Percentiles rank a stretch among this genome's conserved stretches.
Evolutionary conservation across 139 green algal species (phyloP).

Genomic region (Tetradesmus obliquus): DNA sequence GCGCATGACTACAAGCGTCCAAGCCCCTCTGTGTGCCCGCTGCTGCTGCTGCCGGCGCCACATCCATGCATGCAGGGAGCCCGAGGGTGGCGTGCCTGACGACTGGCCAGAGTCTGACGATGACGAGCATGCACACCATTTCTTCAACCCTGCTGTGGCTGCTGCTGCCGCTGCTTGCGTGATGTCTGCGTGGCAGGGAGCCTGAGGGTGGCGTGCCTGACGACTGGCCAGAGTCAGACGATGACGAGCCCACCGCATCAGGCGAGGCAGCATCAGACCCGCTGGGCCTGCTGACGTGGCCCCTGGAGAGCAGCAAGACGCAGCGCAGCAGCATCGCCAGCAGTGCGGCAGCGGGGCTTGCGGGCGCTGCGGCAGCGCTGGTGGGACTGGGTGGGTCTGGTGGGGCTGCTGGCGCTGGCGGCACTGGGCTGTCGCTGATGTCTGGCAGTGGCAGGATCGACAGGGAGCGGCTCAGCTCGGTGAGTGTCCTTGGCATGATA

Average conservation of each 20-base stretch:
- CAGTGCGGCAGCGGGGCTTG: conserved; percentile 7
- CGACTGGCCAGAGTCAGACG: conserved; percentile 34
- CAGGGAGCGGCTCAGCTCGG: conserved; percentile 11
- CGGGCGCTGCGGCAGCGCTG: not conserved
- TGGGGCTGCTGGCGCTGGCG: not conserved
- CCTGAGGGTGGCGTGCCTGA: not conserved
- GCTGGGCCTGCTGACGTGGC: conserved; percentile 30
- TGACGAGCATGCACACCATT: not conserved
- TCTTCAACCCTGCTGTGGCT: not conserved
- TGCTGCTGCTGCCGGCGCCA: too few species aligned
- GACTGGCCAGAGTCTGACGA: conserved; percentile 27
- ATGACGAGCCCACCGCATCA: conserved; percentile 10
- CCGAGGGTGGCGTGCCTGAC: not conserved
- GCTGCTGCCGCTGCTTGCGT: not conserved
- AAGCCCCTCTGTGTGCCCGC: too few species aligned
- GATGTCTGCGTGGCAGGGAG: conserved; percentile 3
- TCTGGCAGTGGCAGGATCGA: not conserved
- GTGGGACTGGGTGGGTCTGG: not conserved
- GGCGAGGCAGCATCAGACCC: conserved; percentile 15
- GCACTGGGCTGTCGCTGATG: not conserved
- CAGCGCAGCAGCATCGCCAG: conserved; percentile 2
- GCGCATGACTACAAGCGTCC: too few species aligned
- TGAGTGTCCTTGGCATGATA: not conserved
- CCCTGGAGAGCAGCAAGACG: not conserved
- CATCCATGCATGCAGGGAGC: not conserved